Base-by-base conservation (phyloP, 2,329 filamentous ascomycete genomes). In the Grosmannia penicillata region DNA sequence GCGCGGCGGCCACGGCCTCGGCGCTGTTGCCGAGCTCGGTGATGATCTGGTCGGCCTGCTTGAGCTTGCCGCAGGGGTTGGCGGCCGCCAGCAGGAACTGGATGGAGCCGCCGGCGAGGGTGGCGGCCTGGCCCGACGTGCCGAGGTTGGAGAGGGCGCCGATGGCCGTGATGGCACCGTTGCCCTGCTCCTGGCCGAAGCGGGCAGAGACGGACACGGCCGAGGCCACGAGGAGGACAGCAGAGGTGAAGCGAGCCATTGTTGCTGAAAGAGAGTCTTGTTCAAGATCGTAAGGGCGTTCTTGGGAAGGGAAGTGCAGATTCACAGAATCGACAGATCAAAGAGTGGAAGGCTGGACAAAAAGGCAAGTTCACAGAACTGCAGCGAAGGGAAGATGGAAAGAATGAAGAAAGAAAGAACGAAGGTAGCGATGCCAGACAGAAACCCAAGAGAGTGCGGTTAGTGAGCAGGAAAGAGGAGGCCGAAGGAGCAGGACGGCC, bases 11-110 rank as follows among this genome's bases (percentile, higher is more conserved):
- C 42, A 82, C 61, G 43, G 76, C 74, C 40, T 65, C 60, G 13
- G 65, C 57, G 46, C 71, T 71, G 33, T 57, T 68, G 38, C 77
- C 78, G 31, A 80, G 73, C 39, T 71, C 57, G 13, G 63, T 47
- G 41, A 81, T 63, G 52, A 82, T 78, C 52, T 73, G 54, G 51
- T 82, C 78, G 44, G 75, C 78, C 37, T 75, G 71, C 19, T 57
- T 57, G 46, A 82, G 73, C 66, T 72, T 47, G 44, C 40, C 45
- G 33, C 45, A 47, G 13, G 45, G 45, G 40, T 47, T 47, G 41
- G 76, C 68, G 17, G 62, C 75, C 21, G 65, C 76, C 18, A 82
- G 63, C 17, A 82, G 66, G 43, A 74, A 68, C 36, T 67, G 61
- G 36, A 78, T 71, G 30, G 75, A 69, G 6, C 56, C 58, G 38